These are phyloP conservation scores for Beauveria rudraprayagi DNA, from an alignment of 2,329 filamentous ascomycete genomes.

Conservation along the genomic window DNA sequence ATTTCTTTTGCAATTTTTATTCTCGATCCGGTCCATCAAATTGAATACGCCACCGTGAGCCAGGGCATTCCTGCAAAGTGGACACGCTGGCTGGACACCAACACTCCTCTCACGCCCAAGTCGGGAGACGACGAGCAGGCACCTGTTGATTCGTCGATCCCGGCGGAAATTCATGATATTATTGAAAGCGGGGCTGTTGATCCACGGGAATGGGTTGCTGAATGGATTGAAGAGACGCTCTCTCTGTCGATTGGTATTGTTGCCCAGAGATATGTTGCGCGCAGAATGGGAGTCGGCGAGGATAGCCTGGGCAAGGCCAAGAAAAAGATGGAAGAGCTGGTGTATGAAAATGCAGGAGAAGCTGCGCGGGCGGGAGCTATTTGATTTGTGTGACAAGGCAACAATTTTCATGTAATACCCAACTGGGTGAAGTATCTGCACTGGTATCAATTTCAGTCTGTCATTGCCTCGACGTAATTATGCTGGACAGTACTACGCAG, in stretches of 20 bases:
- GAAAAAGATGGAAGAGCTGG: conserved; percentile 47
- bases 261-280: conserved; percentile 89
- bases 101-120: conserved; percentile 46
- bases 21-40: conserved; percentile 82
- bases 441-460: not conserved
- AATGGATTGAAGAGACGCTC: conserved; percentile 90
- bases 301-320: conserved; percentile 56
- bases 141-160: conserved; percentile 36
- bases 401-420: conserved; percentile 1
- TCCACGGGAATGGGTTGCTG: conserved; percentile 91
- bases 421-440: conserved; percentile 5
- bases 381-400: conserved; percentile 19
- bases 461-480: not conserved
- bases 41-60: conserved; percentile 75
- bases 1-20: conserved; percentile 72
- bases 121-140: conserved; percentile 40
- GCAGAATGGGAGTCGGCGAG: conserved; percentile 92
- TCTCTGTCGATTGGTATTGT: conserved; percentile 73
- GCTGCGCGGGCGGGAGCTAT: conserved; percentile 51
- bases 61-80: conserved; percentile 79
- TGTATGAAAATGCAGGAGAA: conserved; percentile 51
- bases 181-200: conserved; percentile 70
- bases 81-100: conserved; percentile 84
- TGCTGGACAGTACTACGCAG: not conserved
- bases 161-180: conserved; percentile 81